Evolutionary conservation across 352 stramenopile genomes (phyloP).

Genomic region (Phytophthora agathidicida): DNA sequence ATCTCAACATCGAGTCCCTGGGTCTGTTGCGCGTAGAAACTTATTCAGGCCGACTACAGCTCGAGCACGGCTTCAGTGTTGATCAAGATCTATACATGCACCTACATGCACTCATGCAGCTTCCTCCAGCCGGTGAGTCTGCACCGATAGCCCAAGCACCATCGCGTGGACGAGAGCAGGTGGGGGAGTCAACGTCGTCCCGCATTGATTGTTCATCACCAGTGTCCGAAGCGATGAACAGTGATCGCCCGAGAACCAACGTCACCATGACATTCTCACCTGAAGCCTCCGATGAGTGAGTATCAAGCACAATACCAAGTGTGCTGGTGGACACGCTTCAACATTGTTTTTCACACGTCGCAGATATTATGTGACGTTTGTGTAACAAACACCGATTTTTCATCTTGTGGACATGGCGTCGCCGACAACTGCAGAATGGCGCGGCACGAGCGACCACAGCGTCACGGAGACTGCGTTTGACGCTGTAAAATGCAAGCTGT

Average conservation of each 20-base stretch:
- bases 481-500: conserved; percentile 75
- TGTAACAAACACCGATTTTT: not conserved
- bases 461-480: conserved; percentile 74
- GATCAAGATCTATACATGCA: too few relatives aligned
- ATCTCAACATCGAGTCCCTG: too few relatives aligned
- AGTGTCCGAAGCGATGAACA: conserved; percentile 1
- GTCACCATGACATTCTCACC: conserved; percentile 13
- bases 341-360: too few relatives aligned
- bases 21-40: too few relatives aligned
- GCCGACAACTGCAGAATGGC: conserved; percentile 4
- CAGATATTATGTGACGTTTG: too few relatives aligned
- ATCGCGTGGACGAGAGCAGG: not conserved
- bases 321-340: too few relatives aligned
- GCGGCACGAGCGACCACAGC: conserved; percentile 67
- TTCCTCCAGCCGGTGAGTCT: not conserved
- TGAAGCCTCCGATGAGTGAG: too few relatives aligned
- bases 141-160: conserved; percentile 4
- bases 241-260: not conserved
- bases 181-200: not conserved
- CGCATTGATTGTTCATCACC: conserved; percentile 11
- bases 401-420: conserved; percentile 13
- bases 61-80: too few relatives aligned
- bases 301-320: too few relatives aligned
- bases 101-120: too few relatives aligned
- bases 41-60: too few relatives aligned